Percentiles rank a stretch among this genome's conserved stretches.
Evolutionary conservation across 2,329 filamentous ascomycete species (phyloP).

Genomic region (Trichoderma cornu-damae): DNA sequence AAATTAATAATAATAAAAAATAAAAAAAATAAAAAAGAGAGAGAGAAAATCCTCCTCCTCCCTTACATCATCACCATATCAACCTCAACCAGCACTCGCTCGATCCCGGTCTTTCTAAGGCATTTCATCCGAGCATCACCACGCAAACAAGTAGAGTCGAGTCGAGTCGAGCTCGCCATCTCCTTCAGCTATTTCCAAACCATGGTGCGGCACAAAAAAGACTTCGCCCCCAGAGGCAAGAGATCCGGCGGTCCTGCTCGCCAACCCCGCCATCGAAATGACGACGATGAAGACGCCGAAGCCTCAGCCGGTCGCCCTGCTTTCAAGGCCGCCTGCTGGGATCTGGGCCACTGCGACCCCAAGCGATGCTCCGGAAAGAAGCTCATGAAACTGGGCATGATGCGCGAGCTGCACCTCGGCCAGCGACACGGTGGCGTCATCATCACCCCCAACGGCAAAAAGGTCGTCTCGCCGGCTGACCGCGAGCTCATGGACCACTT

Average conservation of each 20-base stretch:
- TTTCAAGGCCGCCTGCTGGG: slow-evolving; percentile 97
- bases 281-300: slow-evolving; percentile 33
- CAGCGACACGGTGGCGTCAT: slow-evolving; percentile 90
- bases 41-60: too few relatives aligned
- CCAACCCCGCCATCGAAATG: slow-evolving; percentile 45
- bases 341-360: slow-evolving; percentile 93
- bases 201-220: slow-evolving; percentile 98
- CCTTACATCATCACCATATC: slow-evolving; percentile 9
- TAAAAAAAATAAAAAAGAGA: too few relatives aligned
- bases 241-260: slow-evolving; percentile 52
- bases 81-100: not conserved
- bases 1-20: too few relatives aligned
- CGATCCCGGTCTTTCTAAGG: too few relatives aligned
- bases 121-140: too few relatives aligned
- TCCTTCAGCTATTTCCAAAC: not conserved
- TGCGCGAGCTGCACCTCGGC: slow-evolving; percentile 87
- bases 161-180: not conserved
- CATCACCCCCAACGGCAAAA: slow-evolving; percentile 91
- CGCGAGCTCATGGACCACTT: slow-evolving; percentile 74
- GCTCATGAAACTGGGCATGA: slow-evolving; percentile 84
- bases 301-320: slow-evolving; percentile 38
- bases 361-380: slow-evolving; percentile 95
- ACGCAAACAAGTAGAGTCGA: not conserved
- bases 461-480: slow-evolving; percentile 77
- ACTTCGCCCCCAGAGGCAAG: slow-evolving; percentile 67